A percentile compares a stretch with the other conserved stretches of the same genome.
Conservation (phyloP, 345 rosid genomes). For the Microcos paniculata region DNA sequence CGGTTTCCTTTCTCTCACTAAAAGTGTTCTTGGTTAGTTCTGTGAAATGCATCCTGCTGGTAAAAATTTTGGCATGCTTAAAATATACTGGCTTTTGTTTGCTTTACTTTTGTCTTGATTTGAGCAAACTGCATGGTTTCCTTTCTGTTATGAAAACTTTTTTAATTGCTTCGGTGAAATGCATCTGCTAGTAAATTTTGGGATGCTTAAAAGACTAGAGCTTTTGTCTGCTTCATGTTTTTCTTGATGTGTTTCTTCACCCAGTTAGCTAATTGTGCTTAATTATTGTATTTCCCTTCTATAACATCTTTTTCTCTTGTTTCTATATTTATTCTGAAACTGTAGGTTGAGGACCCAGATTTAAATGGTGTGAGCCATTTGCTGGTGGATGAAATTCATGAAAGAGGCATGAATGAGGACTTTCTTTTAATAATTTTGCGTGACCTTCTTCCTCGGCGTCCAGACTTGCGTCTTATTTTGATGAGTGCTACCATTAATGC, state of each 20-base stretch:
- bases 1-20: neutral
- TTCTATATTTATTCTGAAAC: slow-evolving; percentile 26
- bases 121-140: neutral
- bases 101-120: neutral
- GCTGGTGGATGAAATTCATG: slow-evolving; percentile 97
- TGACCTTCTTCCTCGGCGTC: slow-evolving; percentile 91
- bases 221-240: slow-evolving; percentile 7
- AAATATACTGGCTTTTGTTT: neutral
- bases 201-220: neutral
- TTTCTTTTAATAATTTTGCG: slow-evolving; percentile 81
- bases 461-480: slow-evolving; percentile 75
- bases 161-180: neutral
- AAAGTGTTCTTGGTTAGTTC: neutral
- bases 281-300: slow-evolving; percentile 5
- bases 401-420: slow-evolving; percentile 98
- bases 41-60: slow-evolving; percentile 1
- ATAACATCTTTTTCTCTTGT: slow-evolving; percentile 14
- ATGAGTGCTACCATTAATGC: slow-evolving; percentile 99
- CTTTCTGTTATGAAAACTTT: neutral
- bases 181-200: neutral
- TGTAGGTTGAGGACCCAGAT: slow-evolving; percentile 83
- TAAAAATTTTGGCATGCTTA: neutral
- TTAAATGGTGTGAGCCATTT: slow-evolving; percentile 82
- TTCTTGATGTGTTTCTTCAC: neutral
- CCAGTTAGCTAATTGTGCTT: slow-evolving; percentile 1